Percentiles rank a stretch among this genome's conserved stretches.
phyloP scores from a whole-genome alignment of 768 basidiomycete genomes.

The Suillus decipiens region DNA sequence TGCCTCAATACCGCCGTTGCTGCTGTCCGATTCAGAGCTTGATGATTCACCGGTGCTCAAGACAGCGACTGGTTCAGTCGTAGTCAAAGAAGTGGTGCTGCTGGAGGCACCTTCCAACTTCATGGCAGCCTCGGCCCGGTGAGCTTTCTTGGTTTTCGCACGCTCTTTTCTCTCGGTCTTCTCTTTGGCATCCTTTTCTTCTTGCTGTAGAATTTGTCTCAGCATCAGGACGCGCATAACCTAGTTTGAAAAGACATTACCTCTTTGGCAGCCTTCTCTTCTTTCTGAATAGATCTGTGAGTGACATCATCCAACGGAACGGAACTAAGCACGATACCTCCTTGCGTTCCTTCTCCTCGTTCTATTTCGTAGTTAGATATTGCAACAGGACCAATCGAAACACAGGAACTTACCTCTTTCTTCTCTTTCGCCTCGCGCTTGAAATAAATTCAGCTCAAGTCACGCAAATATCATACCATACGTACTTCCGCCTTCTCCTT shows the following conservation, averaged over 20 bases:
- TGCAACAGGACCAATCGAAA: slow-evolving; percentile 3
- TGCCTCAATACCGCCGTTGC: slow-evolving; percentile 62
- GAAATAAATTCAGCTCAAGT: slow-evolving; percentile 10
- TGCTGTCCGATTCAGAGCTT: slow-evolving; percentile 61
- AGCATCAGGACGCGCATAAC: background rate
- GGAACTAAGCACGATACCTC: slow-evolving; percentile 42
- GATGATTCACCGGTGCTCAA: slow-evolving; percentile 39
- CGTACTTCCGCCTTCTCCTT: slow-evolving; percentile 68
- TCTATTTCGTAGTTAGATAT: slow-evolving; percentile 29
- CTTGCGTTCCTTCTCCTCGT: slow-evolving; percentile 64
- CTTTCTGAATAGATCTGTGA: slow-evolving; percentile 35
- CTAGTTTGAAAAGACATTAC: slow-evolving; percentile 33
- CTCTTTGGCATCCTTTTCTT: slow-evolving; percentile 50
- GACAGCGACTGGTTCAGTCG: slow-evolving; percentile 21
- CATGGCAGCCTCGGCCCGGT: slow-evolving; percentile 35
- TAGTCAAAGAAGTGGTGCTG: slow-evolving; percentile 14
- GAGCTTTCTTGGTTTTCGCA: slow-evolving; percentile 53
- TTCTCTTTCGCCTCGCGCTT: slow-evolving; percentile 83
- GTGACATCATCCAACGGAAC: slow-evolving; percentile 9
- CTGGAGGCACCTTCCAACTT: slow-evolving; percentile 25
- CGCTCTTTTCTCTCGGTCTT: slow-evolving; percentile 59
- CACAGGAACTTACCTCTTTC: slow-evolving; percentile 50
- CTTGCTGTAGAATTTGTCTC: slow-evolving; percentile 33
- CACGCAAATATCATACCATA: background rate
- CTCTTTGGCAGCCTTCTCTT: slow-evolving; percentile 59